Base-by-base conservation (phyloP, 495 filamentous ascomycete species). In the Lasiosphaeria ovina region DNA sequence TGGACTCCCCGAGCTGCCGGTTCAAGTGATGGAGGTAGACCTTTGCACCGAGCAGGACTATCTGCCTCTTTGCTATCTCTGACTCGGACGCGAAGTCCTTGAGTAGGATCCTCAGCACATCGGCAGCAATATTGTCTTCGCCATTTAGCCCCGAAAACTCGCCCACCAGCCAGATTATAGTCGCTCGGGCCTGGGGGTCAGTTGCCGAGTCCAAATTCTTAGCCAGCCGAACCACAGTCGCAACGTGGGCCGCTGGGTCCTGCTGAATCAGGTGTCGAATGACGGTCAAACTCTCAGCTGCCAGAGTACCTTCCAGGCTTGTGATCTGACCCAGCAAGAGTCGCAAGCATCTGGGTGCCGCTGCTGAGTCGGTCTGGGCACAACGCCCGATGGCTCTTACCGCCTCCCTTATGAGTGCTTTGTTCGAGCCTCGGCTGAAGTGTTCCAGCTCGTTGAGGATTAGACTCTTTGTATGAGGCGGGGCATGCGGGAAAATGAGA, bases 101-200 rank as follows among this genome's bases (percentile, higher is more conserved):
- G 9, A 89, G 85, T 10, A 98, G 78, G 12, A 98, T 88, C n/a
- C 95, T 85, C 3, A 98, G 79, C 17, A 97, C 93, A 68, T 98
- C 94, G 0, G 93, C 85, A 0, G 95, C 94, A 59, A 98, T 90
- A 68, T 94, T 95, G 55, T 90, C 83, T 62, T 89, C 87, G 3
- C 85, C 81, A 59, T 93, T 86, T 10, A 87, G 65, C 0, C 90
- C 90, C 1, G 94, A 85, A 66, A 91, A 98, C 74, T 98, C 94
- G 54, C 94, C 94, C 0, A 98, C 93, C 4, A 98, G 85, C 94
- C 94, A 98, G 64, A 98, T 90, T 60, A 98, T 97, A 36, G 87
- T 93, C 12, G 95, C 93, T 57, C 94, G 81, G 4, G 94, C 95
- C 56, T 89, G 87, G 5, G 94, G 85, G 58, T 91, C 90, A 3